Conservation (phyloP, 2,329 filamentous ascomycete species). For the Hymenoscyphus scutula region DNA sequence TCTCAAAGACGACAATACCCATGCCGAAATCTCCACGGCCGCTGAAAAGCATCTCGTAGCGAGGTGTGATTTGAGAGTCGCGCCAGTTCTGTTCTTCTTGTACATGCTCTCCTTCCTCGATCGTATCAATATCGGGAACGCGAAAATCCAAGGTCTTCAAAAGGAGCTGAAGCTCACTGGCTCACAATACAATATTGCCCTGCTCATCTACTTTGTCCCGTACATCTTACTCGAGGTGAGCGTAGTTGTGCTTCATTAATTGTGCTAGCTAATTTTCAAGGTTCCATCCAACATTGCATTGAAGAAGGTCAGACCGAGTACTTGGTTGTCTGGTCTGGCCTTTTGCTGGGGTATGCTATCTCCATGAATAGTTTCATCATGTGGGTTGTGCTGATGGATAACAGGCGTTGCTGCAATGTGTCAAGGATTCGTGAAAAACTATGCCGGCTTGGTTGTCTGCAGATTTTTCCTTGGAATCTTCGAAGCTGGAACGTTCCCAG, state of each 20-base stretch:
- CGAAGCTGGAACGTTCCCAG: constrained; percentile 59
- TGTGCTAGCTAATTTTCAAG: constrained; percentile 15
- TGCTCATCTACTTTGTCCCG: constrained; percentile 37
- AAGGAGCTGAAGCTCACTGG: constrained; percentile 56
- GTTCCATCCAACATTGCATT: constrained; percentile 33
- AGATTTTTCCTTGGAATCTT: constrained; percentile 61
- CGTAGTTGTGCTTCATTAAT: constrained; percentile 22
- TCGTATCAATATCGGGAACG: constrained; percentile 76
- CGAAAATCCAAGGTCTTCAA: constrained; percentile 65
- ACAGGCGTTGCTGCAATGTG: constrained; percentile 16
- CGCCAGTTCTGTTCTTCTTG: constrained; percentile 53
- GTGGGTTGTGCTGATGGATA: not conserved
- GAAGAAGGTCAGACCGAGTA: constrained; percentile 38
- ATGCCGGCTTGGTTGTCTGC: constrained; percentile 62
- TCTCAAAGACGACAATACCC: not conserved
- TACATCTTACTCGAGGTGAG: constrained; percentile 5
- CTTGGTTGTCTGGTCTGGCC: constrained; percentile 41
- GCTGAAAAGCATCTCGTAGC: constrained; percentile 18
- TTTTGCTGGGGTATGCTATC: constrained; percentile 45
- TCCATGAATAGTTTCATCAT: not conserved
- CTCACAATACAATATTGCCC: constrained; percentile 49
- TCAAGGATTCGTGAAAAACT: constrained; percentile 45
- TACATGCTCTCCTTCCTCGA: constrained; percentile 73
- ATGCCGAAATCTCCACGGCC: not conserved
- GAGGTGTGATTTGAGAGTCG: constrained; percentile 28